Base-by-base conservation (phyloP, 2,329 filamentous ascomycete species). In the Diaporthe sp. region DNA sequence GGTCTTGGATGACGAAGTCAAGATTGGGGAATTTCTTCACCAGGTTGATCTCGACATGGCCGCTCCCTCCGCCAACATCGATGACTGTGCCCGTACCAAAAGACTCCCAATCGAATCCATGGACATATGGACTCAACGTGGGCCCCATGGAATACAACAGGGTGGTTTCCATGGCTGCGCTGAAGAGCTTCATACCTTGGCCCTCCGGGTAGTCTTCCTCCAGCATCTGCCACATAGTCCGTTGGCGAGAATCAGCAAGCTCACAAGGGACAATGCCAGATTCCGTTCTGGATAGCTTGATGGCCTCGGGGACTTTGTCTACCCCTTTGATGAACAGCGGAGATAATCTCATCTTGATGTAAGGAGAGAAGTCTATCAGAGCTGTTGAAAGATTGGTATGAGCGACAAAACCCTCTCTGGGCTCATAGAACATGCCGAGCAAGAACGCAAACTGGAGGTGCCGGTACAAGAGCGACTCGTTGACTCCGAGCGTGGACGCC, bases 381-480 rank as follows among this genome's bases (percentile, higher is more conserved):
- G 74, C 70, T 22, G 77, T 74, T 8, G 74, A 76, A 13, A 77
- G 72, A 9, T 72, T 72, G 15, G 77, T 78, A 53, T 78, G 76
- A 1, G 77, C 77, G 17, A 78, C 73, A 13, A 55, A 44, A 5
- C 74, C 74, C 31, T 68, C 63, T 2, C 51, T 25, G 22, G 77
- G 68, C 51, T 74, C 74, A 37, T 73, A 25, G 61, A 78, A 78
- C 25, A 78, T 39, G 28, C 76, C 77, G 44, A 74, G 74, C 34
- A 78, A 67, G 49, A 72, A 76, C 25, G 77, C 77, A 58, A 78
- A 78, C 22, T 74, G 58, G 8, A 78, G 57, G 58, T 78, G 77
- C 47, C 73, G 34, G n/a, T 58, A 57, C 34, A 78, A 42, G 7
- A 55, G n/a, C 42, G 13, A 44, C 34, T 28, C 15, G n/a, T 75